phyloP scores from a whole-genome alignment of 1,139 yeast species.

The Geotrichum cucujoidarum region DNA sequence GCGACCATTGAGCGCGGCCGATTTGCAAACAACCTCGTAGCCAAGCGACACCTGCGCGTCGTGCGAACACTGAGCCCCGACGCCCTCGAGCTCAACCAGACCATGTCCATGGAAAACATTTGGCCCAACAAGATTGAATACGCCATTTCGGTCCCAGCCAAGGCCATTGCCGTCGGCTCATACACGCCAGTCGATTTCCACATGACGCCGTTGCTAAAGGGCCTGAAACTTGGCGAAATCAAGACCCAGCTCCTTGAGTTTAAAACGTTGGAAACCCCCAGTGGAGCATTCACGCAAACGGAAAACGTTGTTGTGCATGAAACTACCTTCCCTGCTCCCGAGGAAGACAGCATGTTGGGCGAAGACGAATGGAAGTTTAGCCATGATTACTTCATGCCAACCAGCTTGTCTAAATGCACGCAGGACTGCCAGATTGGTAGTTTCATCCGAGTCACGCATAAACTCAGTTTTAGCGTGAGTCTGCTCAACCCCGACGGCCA shows the following conservation, averaged over 20 bases:
- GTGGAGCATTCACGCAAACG: slow-evolving; percentile 43
- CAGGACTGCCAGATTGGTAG: slow-evolving; percentile 70
- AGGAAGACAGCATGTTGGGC: slow-evolving; percentile 34
- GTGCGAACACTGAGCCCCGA: slow-evolving; percentile 88
- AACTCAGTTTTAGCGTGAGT: slow-evolving; percentile 59
- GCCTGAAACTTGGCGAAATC: slow-evolving; percentile 68
- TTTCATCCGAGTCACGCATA: slow-evolving; percentile 64
- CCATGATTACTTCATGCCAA: slow-evolving; percentile 58
- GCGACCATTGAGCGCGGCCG: slow-evolving; percentile 83
- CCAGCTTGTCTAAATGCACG: slow-evolving; percentile 66
- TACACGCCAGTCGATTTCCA: slow-evolving; percentile 63
- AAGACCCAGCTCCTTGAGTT: slow-evolving; percentile 63
- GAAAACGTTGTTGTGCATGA: slow-evolving; percentile 52
- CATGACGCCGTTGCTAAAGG: slow-evolving; percentile 77
- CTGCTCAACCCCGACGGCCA: slow-evolving; percentile 71
- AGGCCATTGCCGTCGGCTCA: slow-evolving; percentile 88
- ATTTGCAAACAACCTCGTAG: slow-evolving; percentile 57
- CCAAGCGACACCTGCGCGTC: slow-evolving; percentile 70
- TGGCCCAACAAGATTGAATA: slow-evolving; percentile 96
- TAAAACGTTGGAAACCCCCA: slow-evolving; percentile 56
- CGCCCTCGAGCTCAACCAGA: slow-evolving; percentile 80
- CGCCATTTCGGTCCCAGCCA: slow-evolving; percentile 76
- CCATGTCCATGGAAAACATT: slow-evolving; percentile 88
- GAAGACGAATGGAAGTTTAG: slow-evolving; percentile 77
- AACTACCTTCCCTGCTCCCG: slow-evolving; percentile 42